These are phyloP conservation scores for Dendrocalamus sinicus DNA, from an alignment of 176 grass and related monocot species.

Conservation along the genomic window DNA sequence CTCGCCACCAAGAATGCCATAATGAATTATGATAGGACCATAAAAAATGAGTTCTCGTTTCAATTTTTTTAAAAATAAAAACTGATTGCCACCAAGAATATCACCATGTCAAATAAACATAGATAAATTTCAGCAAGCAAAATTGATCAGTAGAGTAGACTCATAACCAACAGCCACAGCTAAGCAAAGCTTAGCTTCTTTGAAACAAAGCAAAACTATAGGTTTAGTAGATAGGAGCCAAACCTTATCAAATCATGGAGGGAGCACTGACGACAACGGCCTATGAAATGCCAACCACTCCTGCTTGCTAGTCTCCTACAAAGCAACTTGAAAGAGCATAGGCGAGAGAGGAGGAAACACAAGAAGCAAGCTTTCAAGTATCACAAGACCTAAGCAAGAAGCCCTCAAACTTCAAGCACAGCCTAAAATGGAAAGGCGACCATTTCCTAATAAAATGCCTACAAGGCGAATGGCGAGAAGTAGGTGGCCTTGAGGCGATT, in stretches of 20 bases:
- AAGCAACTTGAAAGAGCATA: not conserved
- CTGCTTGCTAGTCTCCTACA: constrained; percentile 8
- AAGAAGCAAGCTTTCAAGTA: not conserved
- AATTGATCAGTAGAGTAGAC: not conserved
- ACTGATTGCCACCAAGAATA: not conserved
- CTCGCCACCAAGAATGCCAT: not conserved
- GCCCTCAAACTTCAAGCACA: not conserved
- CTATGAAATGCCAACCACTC: constrained; percentile 42
- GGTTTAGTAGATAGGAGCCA: constrained; percentile 26
- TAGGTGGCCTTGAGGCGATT: constrained; percentile 8
- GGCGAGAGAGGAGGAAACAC: not conserved
- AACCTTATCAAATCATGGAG: constrained; percentile 52
- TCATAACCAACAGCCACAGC: constrained; percentile 30
- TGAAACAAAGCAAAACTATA: constrained; percentile 17
- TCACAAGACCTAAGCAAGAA: not conserved
- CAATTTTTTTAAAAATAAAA: not conserved
- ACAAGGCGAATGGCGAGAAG: constrained; percentile 47
- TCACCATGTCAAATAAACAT: not conserved
- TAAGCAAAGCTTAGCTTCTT: constrained; percentile 36
- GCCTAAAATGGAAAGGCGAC: constrained; percentile 64
- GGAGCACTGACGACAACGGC: constrained; percentile 21
- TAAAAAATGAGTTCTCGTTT: not conserved
- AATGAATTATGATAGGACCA: not conserved
- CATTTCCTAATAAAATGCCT: constrained; percentile 87
- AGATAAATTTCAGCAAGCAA: not conserved